Evolutionary conservation across 768 basidiomycete genomes (phyloP), one percentile per base, ranked within the genome.

Genomic region (Roridomyces roridus): DNA sequence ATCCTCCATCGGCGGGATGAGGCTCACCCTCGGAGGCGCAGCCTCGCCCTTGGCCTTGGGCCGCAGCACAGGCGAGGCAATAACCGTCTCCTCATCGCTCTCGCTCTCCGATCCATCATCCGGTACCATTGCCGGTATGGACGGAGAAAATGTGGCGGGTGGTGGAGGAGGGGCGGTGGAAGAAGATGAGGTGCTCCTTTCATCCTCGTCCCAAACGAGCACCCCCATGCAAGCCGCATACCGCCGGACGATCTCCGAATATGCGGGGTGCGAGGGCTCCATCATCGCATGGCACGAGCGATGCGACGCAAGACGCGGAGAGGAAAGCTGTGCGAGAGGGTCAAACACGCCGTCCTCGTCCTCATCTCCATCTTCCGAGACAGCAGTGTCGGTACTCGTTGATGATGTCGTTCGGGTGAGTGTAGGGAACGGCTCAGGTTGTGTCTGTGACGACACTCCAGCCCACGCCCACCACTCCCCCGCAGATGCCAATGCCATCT

Each of bases 201-300:
- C 37, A 5, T 23, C 39, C 37, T 25, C 36, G 15, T 52, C 51
- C 31, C 34, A 28, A 21, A 53, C 24, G 26, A 53, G 42, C 42
- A 45, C 51, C 31, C 25, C 51, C 3, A 53, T 18, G 18, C 43
- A 41, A 9, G 29, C 29, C 26, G 51, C 51, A 21, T 44, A 45
- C 24, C 51, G 51, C n/a, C 29, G 3, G 17, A 46, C 44, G 43
- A 53, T 37, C 34, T 45, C 44, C 2, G 51, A 5, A 15, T 34
- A 34, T 12, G 28, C 43, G n/a, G 42, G 43, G 43, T 26, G 25
- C 34, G 28, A 4, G 5, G 42, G 23, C 20, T 20, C 25, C 51
- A 28, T 53, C 31, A 24, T 15, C 43, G 43, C 28, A 14, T 23
- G 23, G 43, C 43, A 45, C 6, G 43, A 45, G 43, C 28, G 28